Evolutionary conservation across 495 filamentous ascomycete genomes (phyloP).

Genomic region (Podospora pseudocomata): DNA sequence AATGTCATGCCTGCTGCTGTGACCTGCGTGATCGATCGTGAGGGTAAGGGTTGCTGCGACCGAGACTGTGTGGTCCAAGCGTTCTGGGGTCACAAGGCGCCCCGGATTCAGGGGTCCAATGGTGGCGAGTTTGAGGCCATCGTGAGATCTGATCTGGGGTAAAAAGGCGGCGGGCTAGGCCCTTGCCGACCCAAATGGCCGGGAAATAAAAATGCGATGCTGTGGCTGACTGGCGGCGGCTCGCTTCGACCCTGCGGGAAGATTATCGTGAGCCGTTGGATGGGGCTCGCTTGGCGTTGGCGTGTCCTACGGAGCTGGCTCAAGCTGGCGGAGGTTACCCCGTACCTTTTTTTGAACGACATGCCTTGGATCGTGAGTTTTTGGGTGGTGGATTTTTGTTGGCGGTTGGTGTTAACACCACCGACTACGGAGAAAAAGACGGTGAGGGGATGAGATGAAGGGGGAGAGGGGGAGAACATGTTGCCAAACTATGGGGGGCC

Average conservation of each 20-base stretch:
- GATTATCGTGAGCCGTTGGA: conserved; percentile 1
- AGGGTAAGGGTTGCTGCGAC: neutral
- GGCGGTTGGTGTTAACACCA: neutral
- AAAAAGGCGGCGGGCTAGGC: neutral
- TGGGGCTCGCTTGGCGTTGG: conserved; percentile 1
- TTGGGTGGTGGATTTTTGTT: neutral
- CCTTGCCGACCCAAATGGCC: conserved; percentile 10
- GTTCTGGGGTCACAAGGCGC: conserved; percentile 6
- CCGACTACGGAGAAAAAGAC: neutral
- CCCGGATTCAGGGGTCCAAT: neutral
- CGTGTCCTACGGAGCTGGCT: neutral
- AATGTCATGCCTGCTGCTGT: neutral
- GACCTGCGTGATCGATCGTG: neutral
- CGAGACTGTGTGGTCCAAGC: conserved; percentile 12
- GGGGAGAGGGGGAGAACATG: neutral
- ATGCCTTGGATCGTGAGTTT: conserved; percentile 9
- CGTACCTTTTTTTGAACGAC: conserved; percentile 11
- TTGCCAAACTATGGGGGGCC: neutral
- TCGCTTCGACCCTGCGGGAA: conserved; percentile 3
- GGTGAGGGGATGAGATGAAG: neutral
- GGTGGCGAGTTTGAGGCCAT: conserved; percentile 23
- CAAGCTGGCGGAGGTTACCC: neutral
- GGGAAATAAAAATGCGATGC: conserved; percentile 12
- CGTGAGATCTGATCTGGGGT: conserved; percentile 21
- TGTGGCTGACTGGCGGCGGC: conserved; percentile 2